These are phyloP conservation scores for Seiridium unicorne DNA, from an alignment of 2,329 filamentous ascomycete genomes.

Conservation along the genomic window DNA sequence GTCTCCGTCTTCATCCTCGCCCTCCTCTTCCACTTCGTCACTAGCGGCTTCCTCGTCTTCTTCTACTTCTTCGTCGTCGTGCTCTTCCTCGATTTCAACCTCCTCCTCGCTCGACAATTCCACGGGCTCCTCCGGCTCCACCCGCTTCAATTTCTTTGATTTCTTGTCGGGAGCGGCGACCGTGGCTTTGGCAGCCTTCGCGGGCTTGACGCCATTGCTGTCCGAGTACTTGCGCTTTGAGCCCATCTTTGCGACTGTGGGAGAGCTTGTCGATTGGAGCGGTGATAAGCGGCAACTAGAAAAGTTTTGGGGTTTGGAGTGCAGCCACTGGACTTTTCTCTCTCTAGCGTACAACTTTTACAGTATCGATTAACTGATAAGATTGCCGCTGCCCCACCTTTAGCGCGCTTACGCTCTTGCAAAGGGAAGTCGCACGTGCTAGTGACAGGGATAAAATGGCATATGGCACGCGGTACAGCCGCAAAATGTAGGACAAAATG, in stretches of 20 bases:
- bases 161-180: constrained; percentile 29
- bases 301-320: no score
- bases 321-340: no score
- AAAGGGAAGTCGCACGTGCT: no score
- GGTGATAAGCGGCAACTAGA: no score
- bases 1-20: constrained; percentile 23
- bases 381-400: no score
- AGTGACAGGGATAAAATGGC: no score
- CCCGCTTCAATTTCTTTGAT: constrained; percentile 41
- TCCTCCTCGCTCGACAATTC: constrained; percentile 16
- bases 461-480: no score
- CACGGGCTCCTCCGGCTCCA: constrained; percentile 21
- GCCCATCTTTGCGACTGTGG: constrained; percentile 20
- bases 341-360: no score
- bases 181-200: constrained; percentile 25
- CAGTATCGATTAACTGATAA: no score
- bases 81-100: constrained; percentile 18
- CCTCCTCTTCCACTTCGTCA: constrained; percentile 19
- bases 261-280: background rate
- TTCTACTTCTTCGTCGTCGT: constrained; percentile 15
- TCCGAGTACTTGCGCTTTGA: constrained; percentile 41
- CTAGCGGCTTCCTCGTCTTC: constrained; percentile 20
- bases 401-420: no score
- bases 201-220: constrained; percentile 23
- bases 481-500: no score